Conservation (phyloP, 108 stramenopile species). For the Parmales sp. region DNA sequence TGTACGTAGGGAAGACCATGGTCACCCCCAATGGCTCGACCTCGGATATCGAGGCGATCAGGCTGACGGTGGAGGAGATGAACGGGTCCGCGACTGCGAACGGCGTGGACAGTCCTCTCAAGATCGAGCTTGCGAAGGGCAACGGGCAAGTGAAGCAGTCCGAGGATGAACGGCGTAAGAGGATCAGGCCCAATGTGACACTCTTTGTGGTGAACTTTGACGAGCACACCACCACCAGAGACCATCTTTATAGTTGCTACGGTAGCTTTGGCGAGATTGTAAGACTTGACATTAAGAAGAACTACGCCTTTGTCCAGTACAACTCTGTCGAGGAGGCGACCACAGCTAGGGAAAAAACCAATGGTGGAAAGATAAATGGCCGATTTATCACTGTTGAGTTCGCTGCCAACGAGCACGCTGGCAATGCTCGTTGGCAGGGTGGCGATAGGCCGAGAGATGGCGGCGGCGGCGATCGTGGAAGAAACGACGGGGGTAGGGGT, state of each 20-base stretch:
- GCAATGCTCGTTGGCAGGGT: constrained; percentile 20
- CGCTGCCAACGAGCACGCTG: constrained; percentile 45
- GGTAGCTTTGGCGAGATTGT: not conserved
- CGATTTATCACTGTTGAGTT: constrained; percentile 72
- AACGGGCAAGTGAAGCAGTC: constrained; percentile 77
- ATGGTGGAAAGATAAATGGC: constrained; percentile 74
- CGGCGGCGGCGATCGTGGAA: constrained; percentile 25
- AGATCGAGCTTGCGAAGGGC: constrained; percentile 73
- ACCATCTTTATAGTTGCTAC: not conserved
- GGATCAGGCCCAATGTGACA: constrained; percentile 43
- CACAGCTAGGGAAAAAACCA: constrained; percentile 61
- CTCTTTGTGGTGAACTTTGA: constrained; percentile 77
- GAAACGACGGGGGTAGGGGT: constrained; percentile 15
- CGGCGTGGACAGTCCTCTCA: constrained; percentile 39
- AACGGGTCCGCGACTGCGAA: not conserved
- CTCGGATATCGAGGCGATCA: not conserved
- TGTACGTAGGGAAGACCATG: no score
- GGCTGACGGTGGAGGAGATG: not conserved
- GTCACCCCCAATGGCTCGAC: no score
- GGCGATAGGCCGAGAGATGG: constrained; percentile 21
- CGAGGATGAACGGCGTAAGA: constrained; percentile 47
- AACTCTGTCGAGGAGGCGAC: constrained; percentile 60
- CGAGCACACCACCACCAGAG: constrained; percentile 39
- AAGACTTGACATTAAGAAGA: constrained; percentile 6
- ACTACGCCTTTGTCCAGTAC: constrained; percentile 82